Conservation (phyloP, 2,329 filamentous ascomycete genomes). For the Neurospora crassa region DNA sequence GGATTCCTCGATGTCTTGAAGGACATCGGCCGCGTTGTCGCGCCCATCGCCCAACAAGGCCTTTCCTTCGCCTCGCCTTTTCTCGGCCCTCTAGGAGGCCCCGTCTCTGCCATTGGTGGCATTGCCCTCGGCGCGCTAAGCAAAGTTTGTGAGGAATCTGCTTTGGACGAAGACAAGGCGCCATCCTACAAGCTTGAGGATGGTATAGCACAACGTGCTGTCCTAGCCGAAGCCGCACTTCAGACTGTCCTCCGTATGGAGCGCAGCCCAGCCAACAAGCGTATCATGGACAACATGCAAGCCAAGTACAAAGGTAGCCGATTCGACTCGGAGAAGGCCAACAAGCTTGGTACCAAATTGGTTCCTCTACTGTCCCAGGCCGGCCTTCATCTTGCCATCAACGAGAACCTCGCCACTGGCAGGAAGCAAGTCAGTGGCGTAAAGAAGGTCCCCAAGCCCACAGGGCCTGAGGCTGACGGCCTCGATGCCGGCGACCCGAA, state of each 20-base stretch:
- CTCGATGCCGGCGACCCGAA: background rate
- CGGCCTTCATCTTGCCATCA: constrained; percentile 1
- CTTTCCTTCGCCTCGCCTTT: too few species aligned
- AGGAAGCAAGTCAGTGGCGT: too few species aligned
- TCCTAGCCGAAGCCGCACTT: background rate
- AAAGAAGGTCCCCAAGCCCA: background rate
- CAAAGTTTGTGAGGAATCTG: background rate
- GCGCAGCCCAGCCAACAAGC: too few species aligned
- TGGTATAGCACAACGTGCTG: background rate
- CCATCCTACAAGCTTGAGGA: background rate
- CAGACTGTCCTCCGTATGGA: too few species aligned
- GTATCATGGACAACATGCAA: too few species aligned
- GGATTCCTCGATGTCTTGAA: background rate
- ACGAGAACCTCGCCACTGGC: background rate
- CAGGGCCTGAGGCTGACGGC: background rate
- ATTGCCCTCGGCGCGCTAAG: background rate
- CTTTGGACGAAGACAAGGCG: background rate
- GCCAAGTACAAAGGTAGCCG: too few species aligned
- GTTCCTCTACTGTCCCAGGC: constrained; percentile 1
- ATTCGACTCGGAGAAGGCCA: background rate
- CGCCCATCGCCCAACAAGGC: background rate
- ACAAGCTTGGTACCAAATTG: background rate
- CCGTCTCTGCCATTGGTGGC: background rate
- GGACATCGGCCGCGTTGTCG: background rate
- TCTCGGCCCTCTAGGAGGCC: too few species aligned